Evolutionary conservation across 2,329 filamentous ascomycete genomes (phyloP).

Genomic region (Exophiala aquamarina): DNA sequence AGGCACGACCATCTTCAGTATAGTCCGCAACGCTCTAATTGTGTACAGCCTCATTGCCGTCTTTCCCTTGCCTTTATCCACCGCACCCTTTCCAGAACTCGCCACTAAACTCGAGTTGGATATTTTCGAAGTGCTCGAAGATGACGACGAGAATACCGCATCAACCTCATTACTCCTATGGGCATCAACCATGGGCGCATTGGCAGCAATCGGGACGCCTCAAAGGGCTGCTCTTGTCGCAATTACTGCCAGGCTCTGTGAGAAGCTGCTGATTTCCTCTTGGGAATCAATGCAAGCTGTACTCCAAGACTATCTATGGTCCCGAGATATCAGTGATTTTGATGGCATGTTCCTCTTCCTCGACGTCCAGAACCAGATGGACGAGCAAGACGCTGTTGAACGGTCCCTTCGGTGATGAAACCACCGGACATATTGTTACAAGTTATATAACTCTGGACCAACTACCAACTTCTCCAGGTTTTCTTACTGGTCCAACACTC

Average conservation of each 20-base stretch:
- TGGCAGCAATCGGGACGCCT: background rate
- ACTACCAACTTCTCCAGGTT: too few species aligned
- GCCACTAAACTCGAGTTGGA: background rate
- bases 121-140: background rate
- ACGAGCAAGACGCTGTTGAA: background rate
- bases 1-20: background rate
- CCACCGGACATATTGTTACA: too few species aligned
- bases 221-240: background rate
- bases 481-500: too few species aligned
- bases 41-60: background rate
- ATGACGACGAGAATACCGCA: background rate
- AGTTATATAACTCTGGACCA: too few species aligned
- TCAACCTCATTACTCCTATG: background rate
- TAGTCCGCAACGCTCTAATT: background rate
- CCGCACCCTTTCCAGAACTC: background rate
- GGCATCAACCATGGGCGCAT: background rate
- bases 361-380: background rate
- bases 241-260: background rate
- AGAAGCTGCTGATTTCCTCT: background rate
- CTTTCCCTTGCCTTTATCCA: background rate
- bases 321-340: background rate
- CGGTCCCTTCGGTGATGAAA: too few species aligned
- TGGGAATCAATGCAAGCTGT: background rate
- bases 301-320: slow-evolving; percentile 1
- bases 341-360: background rate